These are phyloP conservation scores for Schizochytrium sp. DNA, from an alignment of 108 stramenopile genomes.

Conservation along the genomic window DNA sequence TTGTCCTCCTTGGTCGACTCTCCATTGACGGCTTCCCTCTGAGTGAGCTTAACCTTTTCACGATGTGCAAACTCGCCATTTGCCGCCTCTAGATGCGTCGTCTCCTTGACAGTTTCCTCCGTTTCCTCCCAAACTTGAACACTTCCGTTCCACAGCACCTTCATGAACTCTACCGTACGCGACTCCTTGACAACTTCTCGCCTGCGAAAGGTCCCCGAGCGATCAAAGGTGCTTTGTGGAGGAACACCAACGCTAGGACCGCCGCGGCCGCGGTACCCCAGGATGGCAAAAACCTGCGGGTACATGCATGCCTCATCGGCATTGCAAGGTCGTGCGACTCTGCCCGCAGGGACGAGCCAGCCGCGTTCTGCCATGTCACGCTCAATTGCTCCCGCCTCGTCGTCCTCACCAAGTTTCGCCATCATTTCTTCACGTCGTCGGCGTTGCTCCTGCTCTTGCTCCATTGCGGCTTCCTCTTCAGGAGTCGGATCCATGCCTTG, in stretches of 20 bases:
- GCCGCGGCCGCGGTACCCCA: not conserved
- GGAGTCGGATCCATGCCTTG: constrained; percentile 10
- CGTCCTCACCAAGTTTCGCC: not conserved
- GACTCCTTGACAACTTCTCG: not conserved
- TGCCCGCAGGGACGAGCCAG: not conserved
- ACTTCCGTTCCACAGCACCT: not conserved
- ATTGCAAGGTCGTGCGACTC: not conserved
- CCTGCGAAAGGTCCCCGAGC: not conserved
- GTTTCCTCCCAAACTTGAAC: constrained; percentile 12
- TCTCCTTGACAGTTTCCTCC: constrained; percentile 1
- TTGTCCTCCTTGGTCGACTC: not conserved
- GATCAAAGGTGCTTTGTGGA: not conserved
- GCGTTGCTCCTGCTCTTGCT: not conserved
- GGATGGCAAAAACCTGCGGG: constrained; percentile 7
- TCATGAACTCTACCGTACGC: not conserved
- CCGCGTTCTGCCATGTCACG: not conserved
- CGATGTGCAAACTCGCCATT: not conserved
- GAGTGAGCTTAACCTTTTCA: not conserved
- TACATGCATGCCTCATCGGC: not conserved
- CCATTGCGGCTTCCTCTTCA: not conserved
- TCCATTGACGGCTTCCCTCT: not conserved
- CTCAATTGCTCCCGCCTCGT: not conserved
- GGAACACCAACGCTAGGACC: not conserved
- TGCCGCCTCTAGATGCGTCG: not conserved
- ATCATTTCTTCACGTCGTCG: not conserved